A percentile compares a stretch with the other conserved stretches of the same genome.
Evolutionary conservation across 345 rosid genomes (phyloP).

Genomic region (Diplotaxis tenuifolia): DNA sequence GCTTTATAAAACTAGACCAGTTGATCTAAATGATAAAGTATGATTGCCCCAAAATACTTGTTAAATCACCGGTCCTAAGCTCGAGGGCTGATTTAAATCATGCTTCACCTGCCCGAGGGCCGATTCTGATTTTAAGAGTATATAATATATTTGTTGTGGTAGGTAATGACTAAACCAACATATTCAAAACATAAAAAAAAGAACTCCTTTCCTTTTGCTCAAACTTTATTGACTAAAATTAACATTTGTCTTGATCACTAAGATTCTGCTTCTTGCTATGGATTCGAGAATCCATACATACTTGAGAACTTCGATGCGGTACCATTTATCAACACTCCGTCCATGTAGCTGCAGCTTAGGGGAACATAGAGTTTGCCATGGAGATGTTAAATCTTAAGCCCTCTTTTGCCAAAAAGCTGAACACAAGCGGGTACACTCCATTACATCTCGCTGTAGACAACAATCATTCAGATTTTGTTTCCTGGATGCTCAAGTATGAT

Average conservation of each 20-base stretch:
- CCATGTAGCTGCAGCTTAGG: slow-evolving; percentile 35
- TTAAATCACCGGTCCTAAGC: not conserved
- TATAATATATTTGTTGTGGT: not conserved
- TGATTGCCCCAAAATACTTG: too few relatives aligned
- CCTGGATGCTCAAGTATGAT: slow-evolving; percentile 1
- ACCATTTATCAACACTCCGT: slow-evolving; percentile 42
- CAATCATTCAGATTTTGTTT: not conserved
- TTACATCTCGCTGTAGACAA: slow-evolving; percentile 38
- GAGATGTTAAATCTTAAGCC: slow-evolving; percentile 32
- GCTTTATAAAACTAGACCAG: too few relatives aligned
- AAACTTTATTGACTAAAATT: not conserved
- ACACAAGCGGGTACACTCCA: slow-evolving; percentile 36
- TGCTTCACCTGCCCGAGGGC: not conserved
- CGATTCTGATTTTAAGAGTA: not conserved
- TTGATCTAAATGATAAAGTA: too few relatives aligned
- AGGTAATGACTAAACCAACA: not conserved
- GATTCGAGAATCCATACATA: slow-evolving; percentile 24
- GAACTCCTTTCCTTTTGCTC: not conserved
- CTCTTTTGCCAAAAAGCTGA: slow-evolving; percentile 37
- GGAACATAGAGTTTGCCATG: slow-evolving; percentile 19
- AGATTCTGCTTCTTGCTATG: not conserved
- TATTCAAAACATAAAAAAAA: not conserved
- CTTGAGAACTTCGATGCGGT: slow-evolving; percentile 17
- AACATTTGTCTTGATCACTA: not conserved
- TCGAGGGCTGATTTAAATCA: not conserved